phyloP scores from a whole-genome alignment of 169 alveolate species.

The Plasmodium adleri region DNA sequence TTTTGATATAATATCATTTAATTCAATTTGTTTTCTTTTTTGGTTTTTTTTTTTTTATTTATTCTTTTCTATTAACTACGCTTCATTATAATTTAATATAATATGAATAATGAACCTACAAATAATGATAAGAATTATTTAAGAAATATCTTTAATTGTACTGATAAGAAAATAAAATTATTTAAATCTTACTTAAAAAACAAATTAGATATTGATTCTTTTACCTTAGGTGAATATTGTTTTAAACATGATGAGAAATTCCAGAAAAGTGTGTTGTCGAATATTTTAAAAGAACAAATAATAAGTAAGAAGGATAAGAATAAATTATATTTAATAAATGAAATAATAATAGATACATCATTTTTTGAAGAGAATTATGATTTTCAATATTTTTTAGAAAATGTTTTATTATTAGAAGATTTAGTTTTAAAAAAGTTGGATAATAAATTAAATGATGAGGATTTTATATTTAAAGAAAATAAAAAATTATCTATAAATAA shows the following conservation, averaged over 20 bases:
- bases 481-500: conserved; percentile 10
- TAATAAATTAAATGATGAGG: conserved; percentile 26
- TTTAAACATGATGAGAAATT: conserved; percentile 68
- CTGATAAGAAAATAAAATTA: conserved; percentile 68
- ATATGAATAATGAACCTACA: conserved; percentile 5
- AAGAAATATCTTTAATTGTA: conserved; percentile 45
- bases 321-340: conserved; percentile 36
- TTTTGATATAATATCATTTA: no score
- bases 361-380: conserved; percentile 55
- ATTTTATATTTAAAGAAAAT: conserved; percentile 51
- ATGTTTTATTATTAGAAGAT: conserved; percentile 69
- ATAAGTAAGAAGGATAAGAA: conserved; percentile 44
- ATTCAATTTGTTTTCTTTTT: not conserved
- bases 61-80: not conserved
- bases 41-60: not conserved
- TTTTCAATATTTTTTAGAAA: conserved; percentile 74
- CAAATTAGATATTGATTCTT: conserved; percentile 25
- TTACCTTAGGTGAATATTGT: conserved; percentile 65
- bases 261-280: conserved; percentile 26
- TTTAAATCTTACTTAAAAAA: conserved; percentile 54
- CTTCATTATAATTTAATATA: not conserved
- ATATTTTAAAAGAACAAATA: conserved; percentile 48
- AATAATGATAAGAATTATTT: not conserved
- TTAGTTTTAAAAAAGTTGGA: conserved; percentile 39
- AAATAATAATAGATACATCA: conserved; percentile 35